Evolutionary conservation across 2,329 filamentous ascomycete genomes (phyloP), one percentile per base, ranked within the genome.

Genomic region (Teratosphaeria gauchensis): DNA sequence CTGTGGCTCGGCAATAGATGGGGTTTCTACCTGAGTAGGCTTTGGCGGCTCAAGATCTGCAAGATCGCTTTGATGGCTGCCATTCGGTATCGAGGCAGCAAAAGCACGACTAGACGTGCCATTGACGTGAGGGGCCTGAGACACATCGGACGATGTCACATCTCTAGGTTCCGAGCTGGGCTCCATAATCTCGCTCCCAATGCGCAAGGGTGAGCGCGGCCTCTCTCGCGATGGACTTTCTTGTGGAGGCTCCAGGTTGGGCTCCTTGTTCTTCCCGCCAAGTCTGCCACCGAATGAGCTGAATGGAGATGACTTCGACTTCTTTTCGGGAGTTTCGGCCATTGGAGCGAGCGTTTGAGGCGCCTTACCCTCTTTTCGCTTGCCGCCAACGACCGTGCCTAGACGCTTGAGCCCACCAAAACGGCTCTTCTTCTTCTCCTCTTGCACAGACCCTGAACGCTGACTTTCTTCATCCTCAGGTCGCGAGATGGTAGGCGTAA

Each of bases 351-450:
- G 56, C 51, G 60, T 56, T 19, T 65, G 54, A 9, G 69, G 68
- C 56, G 68, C 63, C 58, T 88, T 77, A 71, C 85, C 89, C 71
- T 88, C 84, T 19, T 51, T 30, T 46, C 86, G 79, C 51, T 61
- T 61, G 6, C 61, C 58, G 31, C 83, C 81, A 52, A 89, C 80
- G 76, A 89, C 86, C 12, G 86, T 89, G 16, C 87, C 86, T 56
- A 90, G 79, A 58, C 85, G 81, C 65, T 71, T 73, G 53, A 76
- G 63, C 9, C 71, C 71, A 66, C 82, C 83, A 53, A 84, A 79
- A 51, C 85, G 68, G 52, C 68, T 67, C 53, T 69, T 72, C 59
- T 66, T 66, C 56, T 67, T 67, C 33, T 68, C 66, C 53, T 72
- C 65, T 81, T 84, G 58, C 21, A 67, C 60, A n/a, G 82, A 82